A percentile compares a stretch with the other conserved stretches of the same genome.
These are phyloP conservation scores for Saxophila tyrrhenica DNA, from an alignment of 495 filamentous ascomycete species.

Conservation along the genomic window DNA sequence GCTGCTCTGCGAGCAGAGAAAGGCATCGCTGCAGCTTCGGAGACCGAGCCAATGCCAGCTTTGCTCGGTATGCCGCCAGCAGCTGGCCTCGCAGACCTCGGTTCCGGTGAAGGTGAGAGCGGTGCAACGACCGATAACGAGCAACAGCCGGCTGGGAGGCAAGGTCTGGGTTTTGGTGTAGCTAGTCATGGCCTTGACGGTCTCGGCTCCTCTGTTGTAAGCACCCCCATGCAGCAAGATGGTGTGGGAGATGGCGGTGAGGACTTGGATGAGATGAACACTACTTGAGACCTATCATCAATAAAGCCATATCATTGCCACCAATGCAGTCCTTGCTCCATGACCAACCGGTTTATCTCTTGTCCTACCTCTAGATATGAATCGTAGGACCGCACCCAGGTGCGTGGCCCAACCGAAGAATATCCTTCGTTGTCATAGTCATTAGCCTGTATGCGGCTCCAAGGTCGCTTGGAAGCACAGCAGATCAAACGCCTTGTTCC, in stretches of 20 bases:
- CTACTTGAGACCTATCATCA: background rate
- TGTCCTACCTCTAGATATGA: background rate
- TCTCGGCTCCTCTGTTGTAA: slow-evolving; percentile 32
- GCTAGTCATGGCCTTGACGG: slow-evolving; percentile 44
- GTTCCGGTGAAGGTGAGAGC: background rate
- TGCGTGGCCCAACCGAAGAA: background rate
- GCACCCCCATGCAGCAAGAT: background rate
- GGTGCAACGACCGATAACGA: background rate
- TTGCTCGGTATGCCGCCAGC: background rate
- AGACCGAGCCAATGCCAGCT: background rate
- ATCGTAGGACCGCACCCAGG: background rate
- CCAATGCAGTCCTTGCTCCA: background rate
- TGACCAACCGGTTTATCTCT: background rate
- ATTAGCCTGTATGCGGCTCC: background rate
- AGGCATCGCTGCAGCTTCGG: slow-evolving; percentile 26
- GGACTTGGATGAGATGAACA: background rate
- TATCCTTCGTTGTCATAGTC: background rate
- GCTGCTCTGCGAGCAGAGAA: slow-evolving; percentile 47
- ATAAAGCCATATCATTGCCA: no score
- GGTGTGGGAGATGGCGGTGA: background rate
- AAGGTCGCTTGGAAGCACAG: background rate
- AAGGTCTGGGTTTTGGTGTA: slow-evolving; percentile 16
- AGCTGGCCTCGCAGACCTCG: background rate
- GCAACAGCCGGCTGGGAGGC: slow-evolving; percentile 8
- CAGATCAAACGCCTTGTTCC: background rate